Conservation (phyloP, 768 basidiomycete genomes). For the Mycena vitilis region DNA sequence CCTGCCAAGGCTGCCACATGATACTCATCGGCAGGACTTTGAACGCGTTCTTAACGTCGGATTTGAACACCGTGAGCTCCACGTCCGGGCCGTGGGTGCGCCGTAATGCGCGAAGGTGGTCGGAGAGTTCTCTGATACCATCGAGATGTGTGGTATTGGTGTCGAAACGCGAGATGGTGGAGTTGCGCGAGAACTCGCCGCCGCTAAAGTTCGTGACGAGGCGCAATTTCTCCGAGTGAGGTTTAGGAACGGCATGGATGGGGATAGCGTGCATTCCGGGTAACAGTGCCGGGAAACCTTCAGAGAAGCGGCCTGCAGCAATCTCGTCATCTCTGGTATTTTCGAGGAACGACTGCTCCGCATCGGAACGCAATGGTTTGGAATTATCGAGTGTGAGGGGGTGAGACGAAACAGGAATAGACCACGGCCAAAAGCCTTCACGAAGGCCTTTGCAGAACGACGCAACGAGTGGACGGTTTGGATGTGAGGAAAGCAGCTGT, state of each 20-base stretch:
- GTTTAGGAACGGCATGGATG: conserved; percentile 52
- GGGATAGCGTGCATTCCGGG: conserved; percentile 59
- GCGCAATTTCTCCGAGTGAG: conserved; percentile 44
- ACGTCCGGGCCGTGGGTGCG: conserved; percentile 27
- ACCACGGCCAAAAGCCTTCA: conserved; percentile 61
- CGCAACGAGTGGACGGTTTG: conserved; percentile 44
- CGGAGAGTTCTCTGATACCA: conserved; percentile 46
- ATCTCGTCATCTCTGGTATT: not conserved
- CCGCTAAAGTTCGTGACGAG: too few species aligned
- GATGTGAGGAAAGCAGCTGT: conserved; percentile 40
- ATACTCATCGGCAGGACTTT: conserved; percentile 41
- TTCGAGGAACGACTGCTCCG: too few species aligned
- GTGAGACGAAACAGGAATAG: not conserved
- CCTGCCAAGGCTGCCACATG: conserved; percentile 47
- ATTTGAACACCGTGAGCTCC: conserved; percentile 48
- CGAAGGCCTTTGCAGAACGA: conserved; percentile 41
- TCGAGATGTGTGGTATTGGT: conserved; percentile 43
- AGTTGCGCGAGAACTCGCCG: conserved; percentile 53
- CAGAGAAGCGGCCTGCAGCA: conserved; percentile 38
- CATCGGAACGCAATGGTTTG: too few species aligned
- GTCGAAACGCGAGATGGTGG: conserved; percentile 25
- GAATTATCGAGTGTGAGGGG: too few species aligned
- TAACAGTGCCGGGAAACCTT: conserved; percentile 48
- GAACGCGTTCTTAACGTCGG: conserved; percentile 51
- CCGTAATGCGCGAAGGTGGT: conserved; percentile 31